A percentile compares a stretch with the other conserved stretches of the same genome.
phyloP scores from a whole-genome alignment of 495 filamentous ascomycete genomes.

The Friedmanniomyces endolithicus region DNA sequence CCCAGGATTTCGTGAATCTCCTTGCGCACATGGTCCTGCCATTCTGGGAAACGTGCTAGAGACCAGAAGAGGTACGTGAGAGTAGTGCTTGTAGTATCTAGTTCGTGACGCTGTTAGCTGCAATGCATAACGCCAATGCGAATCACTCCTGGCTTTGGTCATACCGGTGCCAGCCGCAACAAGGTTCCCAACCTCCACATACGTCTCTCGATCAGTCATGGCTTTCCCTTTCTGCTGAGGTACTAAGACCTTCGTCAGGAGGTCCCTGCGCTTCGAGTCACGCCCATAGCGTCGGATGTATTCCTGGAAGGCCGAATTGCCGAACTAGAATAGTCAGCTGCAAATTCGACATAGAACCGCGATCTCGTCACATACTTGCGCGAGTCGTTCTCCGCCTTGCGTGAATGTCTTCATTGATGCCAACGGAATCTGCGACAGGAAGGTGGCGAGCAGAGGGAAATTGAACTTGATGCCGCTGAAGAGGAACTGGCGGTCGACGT shows the following conservation, averaged over 20 bases:
- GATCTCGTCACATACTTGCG: not conserved
- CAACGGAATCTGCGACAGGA: not conserved
- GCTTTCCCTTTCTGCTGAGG: not conserved
- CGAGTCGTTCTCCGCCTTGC: not conserved
- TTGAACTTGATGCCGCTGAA: not conserved
- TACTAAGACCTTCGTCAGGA: not conserved
- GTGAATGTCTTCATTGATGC: too few species aligned
- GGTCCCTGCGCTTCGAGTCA: not conserved
- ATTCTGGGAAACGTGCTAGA: not conserved
- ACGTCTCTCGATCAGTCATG: conserved; percentile 1
- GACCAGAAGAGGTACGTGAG: conserved; percentile 12
- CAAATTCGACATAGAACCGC: too few species aligned
- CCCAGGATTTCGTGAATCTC: not conserved
- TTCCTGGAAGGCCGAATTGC: not conserved
- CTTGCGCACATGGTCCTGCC: not conserved
- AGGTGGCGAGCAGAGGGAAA: conserved; percentile 1
- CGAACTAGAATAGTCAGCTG: not conserved
- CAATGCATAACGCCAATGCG: not conserved
- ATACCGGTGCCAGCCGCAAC: conserved; percentile 4
- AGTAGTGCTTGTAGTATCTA: conserved; percentile 6
- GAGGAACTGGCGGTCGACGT: conserved; percentile 1
- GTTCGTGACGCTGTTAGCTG: not conserved
- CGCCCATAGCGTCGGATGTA: not conserved
- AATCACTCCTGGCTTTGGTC: not conserved
- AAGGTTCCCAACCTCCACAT: conserved; percentile 6